phyloP scores from a whole-genome alignment of 345 rosid genomes.

The Brassica incana region DNA sequence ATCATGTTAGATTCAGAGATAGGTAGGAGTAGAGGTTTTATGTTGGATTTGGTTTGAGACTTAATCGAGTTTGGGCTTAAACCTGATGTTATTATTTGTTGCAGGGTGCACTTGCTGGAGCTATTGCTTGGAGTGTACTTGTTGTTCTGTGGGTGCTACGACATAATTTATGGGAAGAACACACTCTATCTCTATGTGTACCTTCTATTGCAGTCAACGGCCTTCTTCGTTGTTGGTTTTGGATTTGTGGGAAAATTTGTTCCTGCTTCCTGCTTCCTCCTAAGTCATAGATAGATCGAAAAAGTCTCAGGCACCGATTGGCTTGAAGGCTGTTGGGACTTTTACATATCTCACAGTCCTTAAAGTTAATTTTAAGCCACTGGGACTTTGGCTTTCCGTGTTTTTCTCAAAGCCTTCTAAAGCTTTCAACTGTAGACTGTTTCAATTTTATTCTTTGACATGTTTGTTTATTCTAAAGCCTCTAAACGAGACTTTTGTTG shows the following conservation, averaged over 20 bases:
- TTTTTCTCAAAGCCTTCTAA: too few species aligned
- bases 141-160: slow-evolving; percentile 74
- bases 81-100: background rate
- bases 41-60: background rate
- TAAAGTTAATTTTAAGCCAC: too few species aligned
- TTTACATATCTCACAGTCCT: too few species aligned
- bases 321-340: too few species aligned
- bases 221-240: slow-evolving; percentile 77
- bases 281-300: slow-evolving; percentile 15
- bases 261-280: slow-evolving; percentile 34
- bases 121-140: slow-evolving; percentile 44
- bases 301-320: too few species aligned
- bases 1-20: slow-evolving; percentile 55
- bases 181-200: slow-evolving; percentile 45
- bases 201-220: slow-evolving; percentile 63
- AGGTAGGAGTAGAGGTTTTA: slow-evolving; percentile 44
- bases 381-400: too few species aligned
- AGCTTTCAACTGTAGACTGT: too few species aligned
- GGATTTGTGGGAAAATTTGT: slow-evolving; percentile 73
- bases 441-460: too few species aligned
- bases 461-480: too few species aligned
- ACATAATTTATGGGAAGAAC: slow-evolving; percentile 57
- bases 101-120: slow-evolving; percentile 66
- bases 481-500: too few species aligned
- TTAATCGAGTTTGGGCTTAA: background rate